Evolutionary conservation across 2,329 filamentous ascomycete genomes (phyloP).

Genomic region (Aspergillus ibericus): DNA sequence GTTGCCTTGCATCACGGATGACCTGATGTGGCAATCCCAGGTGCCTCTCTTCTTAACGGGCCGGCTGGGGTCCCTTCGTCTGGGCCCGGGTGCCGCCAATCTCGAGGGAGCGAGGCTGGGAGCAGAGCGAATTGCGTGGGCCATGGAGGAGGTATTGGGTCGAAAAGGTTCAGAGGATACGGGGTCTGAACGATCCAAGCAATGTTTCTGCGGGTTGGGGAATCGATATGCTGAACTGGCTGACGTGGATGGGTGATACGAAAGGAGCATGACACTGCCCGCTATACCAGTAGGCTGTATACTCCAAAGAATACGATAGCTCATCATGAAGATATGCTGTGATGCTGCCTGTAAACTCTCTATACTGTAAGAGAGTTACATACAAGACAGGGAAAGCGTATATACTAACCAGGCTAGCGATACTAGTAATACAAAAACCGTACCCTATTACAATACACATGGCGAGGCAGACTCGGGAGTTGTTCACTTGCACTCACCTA

Average conservation of each 20-base stretch:
- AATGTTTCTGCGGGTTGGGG: conserved; percentile 43
- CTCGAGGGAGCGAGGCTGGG: conserved; percentile 71
- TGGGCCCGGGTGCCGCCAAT: conserved; percentile 73
- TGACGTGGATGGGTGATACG: conserved; percentile 15
- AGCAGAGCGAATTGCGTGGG: conserved; percentile 72
- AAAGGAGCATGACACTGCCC: neutral
- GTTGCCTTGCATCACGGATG: conserved; percentile 71
- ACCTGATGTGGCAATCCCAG: conserved; percentile 72
- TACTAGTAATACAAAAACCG: neutral
- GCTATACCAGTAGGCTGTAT: neutral
- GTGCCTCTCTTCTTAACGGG: conserved; percentile 73
- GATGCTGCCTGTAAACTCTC: neutral
- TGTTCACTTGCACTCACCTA: neutral
- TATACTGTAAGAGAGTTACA: neutral
- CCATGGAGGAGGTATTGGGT: conserved; percentile 60
- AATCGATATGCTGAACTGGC: conserved; percentile 39
- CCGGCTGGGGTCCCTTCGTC: conserved; percentile 63
- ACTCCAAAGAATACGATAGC: neutral
- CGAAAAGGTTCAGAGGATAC: conserved; percentile 16
- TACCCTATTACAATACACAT: neutral
- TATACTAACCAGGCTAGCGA: too few species aligned
- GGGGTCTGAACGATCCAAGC: conserved; percentile 28
- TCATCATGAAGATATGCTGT: neutral
- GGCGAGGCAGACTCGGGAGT: neutral
- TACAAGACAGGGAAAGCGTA: neutral